These are phyloP conservation scores for Coniferiporia weirii DNA, from an alignment of 1,284 basidiomycete species.

Conservation along the genomic window DNA sequence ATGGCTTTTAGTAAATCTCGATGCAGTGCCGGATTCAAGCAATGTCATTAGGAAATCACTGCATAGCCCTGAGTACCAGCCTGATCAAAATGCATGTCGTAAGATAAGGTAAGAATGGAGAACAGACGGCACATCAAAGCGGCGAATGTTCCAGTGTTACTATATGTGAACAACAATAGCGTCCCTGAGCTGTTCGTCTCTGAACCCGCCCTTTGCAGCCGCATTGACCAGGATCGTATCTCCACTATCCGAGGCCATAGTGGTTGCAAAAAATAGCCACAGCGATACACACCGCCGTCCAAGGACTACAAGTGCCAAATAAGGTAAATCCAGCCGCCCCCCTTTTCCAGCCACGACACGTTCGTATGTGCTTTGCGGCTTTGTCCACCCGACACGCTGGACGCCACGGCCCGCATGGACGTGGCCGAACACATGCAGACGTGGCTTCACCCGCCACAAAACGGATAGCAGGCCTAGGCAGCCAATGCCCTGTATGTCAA, in stretches of 20 bases:
- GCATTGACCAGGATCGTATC: background rate
- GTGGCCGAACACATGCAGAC: conserved; percentile 38
- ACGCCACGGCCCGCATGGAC: conserved; percentile 35
- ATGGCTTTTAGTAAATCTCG: too few species aligned
- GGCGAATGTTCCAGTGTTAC: too few species aligned
- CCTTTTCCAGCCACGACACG: background rate
- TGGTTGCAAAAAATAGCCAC: background rate
- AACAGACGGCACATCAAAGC: too few species aligned
- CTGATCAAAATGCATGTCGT: too few species aligned
- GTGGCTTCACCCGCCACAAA: conserved; percentile 31
- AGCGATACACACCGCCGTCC: background rate
- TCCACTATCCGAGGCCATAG: background rate
- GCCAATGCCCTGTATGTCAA: conserved; percentile 22
- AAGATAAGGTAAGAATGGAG: too few species aligned
- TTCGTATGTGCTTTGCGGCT: background rate
- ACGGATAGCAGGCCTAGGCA: conserved; percentile 25
- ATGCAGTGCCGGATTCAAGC: too few species aligned
- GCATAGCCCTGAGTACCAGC: too few species aligned
- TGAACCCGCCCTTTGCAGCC: background rate
- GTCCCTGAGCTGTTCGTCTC: too few species aligned
- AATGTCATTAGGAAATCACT: too few species aligned
- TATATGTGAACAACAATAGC: too few species aligned
- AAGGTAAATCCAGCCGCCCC: background rate
- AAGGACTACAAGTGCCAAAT: background rate
- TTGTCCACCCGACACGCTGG: conserved; percentile 28